phyloP scores from a whole-genome alignment of 345 rosid genomes.

The Melaleuca quinquenervia region DNA sequence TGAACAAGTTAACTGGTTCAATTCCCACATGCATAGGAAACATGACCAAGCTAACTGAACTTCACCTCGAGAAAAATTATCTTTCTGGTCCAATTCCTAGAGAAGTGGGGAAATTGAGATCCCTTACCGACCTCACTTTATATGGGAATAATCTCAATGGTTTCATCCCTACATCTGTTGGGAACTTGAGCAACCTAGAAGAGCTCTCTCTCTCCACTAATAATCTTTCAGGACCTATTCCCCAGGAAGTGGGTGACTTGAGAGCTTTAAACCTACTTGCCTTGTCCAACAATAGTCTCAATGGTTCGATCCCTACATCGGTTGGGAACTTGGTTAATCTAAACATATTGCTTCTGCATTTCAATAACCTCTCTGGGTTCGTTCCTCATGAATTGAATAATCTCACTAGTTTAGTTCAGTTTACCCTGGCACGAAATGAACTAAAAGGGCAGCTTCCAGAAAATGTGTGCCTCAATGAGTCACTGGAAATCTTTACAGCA shows the following conservation, averaged over 20 bases:
- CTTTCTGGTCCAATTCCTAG: neutral
- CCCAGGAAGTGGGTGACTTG: neutral
- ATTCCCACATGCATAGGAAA: neutral
- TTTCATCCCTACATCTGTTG: neutral
- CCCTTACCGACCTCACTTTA: neutral
- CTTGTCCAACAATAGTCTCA: neutral
- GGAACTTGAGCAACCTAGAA: neutral
- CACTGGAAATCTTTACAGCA: neutral
- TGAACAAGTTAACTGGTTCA: neutral
- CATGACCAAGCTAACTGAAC: neutral
- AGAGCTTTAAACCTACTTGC: neutral
- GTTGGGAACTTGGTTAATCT: neutral
- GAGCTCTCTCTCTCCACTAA: neutral
- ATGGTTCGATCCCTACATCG: neutral
- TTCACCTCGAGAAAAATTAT: neutral
- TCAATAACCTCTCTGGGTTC: neutral
- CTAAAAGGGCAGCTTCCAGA: constrained; percentile 3
- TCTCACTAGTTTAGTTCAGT: neutral
- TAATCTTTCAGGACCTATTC: neutral
- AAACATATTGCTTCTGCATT: neutral
- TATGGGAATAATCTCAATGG: neutral
- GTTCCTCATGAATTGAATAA: neutral
- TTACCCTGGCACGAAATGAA: neutral
- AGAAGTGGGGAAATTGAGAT: neutral
- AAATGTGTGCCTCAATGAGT: neutral